phyloP scores from a whole-genome alignment of 805 yeast species.

The Candida yuanshanica region DNA sequence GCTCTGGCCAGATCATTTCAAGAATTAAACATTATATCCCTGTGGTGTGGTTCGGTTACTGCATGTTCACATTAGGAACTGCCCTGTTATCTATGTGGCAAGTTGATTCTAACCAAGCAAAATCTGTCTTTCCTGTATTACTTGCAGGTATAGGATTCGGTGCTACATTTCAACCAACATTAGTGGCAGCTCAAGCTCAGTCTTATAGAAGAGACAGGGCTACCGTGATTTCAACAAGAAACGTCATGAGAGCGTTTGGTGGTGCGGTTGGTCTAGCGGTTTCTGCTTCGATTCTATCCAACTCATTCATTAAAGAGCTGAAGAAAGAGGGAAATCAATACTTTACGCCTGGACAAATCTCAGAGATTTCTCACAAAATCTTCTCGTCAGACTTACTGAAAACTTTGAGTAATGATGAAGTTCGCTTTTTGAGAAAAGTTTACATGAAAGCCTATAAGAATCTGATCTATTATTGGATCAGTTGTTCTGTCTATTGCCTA shows the following conservation, averaged over 20 bases:
- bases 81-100: conserved; percentile 2
- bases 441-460: conserved; percentile 2
- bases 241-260: conserved; percentile 51
- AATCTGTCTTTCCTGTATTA: conserved; percentile 27
- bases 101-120: conserved; percentile 30
- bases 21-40: conserved; percentile 3
- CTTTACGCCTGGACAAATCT: neutral
- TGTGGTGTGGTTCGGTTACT: conserved; percentile 24
- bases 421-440: neutral
- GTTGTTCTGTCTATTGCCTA: conserved; percentile 1
- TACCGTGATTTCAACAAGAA: conserved; percentile 50
- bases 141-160: conserved; percentile 34
- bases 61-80: conserved; percentile 20
- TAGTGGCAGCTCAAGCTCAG: conserved; percentile 50
- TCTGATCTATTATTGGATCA: conserved; percentile 3
- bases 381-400: neutral
- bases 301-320: conserved; percentile 1
- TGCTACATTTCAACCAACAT: conserved; percentile 11
- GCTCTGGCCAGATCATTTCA: conserved; percentile 7
- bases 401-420: neutral
- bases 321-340: neutral
- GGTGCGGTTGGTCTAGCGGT: conserved; percentile 54
- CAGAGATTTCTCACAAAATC: neutral
- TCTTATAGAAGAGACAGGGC: conserved; percentile 47
- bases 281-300: conserved; percentile 8